These are phyloP conservation scores for Quercus phellos DNA, from an alignment of 331 rosid genomes.

Conservation along the genomic window DNA sequence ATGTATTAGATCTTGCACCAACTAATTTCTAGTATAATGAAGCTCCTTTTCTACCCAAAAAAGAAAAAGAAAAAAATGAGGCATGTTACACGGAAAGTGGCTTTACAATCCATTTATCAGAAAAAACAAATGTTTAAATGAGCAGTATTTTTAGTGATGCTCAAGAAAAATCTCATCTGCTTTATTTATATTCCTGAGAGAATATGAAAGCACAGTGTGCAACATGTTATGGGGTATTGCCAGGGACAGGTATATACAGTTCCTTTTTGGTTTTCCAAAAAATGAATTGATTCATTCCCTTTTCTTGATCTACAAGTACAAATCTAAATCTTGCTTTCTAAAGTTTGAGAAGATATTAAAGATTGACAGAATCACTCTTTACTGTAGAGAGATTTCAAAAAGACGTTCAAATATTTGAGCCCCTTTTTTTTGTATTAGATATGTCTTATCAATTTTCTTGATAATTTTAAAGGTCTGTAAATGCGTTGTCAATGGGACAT, in stretches of 20 bases:
- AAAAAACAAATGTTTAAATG: conserved; percentile 2
- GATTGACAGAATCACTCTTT: conserved; percentile 30
- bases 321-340: background rate
- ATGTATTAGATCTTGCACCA: too few species aligned
- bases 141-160: background rate
- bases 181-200: background rate
- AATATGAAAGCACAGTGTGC: conserved; percentile 6
- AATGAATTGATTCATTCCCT: conserved; percentile 32
- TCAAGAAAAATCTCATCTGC: background rate
- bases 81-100: conserved; percentile 37
- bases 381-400: conserved; percentile 33
- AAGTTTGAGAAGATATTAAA: conserved; percentile 24
- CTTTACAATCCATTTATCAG: conserved; percentile 26
- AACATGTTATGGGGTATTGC: conserved; percentile 20
- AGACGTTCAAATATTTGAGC: conserved; percentile 5
- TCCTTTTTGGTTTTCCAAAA: conserved; percentile 35
- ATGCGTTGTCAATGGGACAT: too few species aligned
- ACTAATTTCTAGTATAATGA: too few species aligned
- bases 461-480: too few species aligned
- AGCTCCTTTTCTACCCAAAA: conserved; percentile 13
- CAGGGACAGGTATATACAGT: conserved; percentile 18
- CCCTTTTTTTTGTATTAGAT: background rate
- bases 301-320: conserved; percentile 38
- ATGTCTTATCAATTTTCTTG: too few species aligned
- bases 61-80: background rate